Conservation (phyloP, 768 basidiomycete genomes). For the Filobasidium floriforme region DNA sequence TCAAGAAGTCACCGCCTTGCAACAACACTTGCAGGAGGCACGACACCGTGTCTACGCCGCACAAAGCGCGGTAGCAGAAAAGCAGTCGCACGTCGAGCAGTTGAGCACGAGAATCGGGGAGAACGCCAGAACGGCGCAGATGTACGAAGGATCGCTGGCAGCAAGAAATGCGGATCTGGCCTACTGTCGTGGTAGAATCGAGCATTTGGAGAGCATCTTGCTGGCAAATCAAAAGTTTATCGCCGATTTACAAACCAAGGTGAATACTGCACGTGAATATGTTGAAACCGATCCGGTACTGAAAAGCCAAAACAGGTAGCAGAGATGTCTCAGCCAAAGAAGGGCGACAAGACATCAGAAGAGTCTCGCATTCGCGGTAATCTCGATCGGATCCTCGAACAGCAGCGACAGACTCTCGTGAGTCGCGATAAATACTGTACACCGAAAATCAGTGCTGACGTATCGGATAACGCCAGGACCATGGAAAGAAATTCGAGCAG, state of each 20-base stretch:
- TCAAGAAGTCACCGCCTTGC: neutral
- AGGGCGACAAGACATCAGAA: neutral
- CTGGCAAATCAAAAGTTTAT: slow-evolving; percentile 4
- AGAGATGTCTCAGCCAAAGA: neutral
- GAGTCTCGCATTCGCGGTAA: neutral
- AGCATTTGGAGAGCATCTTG: slow-evolving; percentile 1
- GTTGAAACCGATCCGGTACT: neutral
- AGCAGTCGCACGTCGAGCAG: slow-evolving; percentile 7
- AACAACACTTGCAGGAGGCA: slow-evolving; percentile 2
- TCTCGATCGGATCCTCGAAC: neutral
- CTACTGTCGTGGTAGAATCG: neutral
- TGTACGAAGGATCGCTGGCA: slow-evolving; percentile 6
- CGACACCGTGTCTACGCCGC: neutral
- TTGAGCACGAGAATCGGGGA: slow-evolving; percentile 7
- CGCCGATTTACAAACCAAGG: neutral
- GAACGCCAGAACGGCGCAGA: slow-evolving; percentile 2
- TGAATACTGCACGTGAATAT: neutral
- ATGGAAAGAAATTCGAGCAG: neutral
- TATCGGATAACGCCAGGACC: neutral
- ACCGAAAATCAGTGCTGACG: too few species aligned
- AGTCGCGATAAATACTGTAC: neutral
- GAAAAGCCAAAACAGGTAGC: neutral
- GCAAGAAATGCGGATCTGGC: slow-evolving; percentile 6
- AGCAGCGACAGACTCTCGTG: neutral
- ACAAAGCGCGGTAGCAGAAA: slow-evolving; percentile 4